Evolutionary conservation across 257 asterid species (phyloP).

Genomic region (Anisodus acutangulus): DNA sequence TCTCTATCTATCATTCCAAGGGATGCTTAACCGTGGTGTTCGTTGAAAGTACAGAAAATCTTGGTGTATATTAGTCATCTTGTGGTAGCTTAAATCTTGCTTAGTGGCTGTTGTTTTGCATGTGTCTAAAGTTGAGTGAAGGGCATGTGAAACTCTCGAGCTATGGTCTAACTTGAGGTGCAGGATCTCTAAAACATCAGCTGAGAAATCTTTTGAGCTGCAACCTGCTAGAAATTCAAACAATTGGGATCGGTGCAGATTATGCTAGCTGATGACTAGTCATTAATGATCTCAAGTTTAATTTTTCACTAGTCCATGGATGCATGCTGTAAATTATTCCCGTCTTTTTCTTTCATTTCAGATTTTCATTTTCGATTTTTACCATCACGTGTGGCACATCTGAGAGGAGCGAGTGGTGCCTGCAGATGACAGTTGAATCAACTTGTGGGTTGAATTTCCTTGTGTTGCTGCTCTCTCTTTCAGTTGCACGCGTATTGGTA

Average conservation of each 20-base stretch:
- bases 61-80: slow-evolving; percentile 26
- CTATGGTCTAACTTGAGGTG: neutral
- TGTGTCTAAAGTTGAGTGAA: neutral
- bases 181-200: neutral
- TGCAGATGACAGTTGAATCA: slow-evolving; percentile 16
- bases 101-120: slow-evolving; percentile 20
- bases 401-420: slow-evolving; percentile 27
- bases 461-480: slow-evolving; percentile 18
- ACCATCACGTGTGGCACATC: neutral
- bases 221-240: neutral
- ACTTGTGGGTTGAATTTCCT: slow-evolving; percentile 17
- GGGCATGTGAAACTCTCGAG: neutral
- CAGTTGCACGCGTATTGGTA: neutral
- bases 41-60: slow-evolving; percentile 40
- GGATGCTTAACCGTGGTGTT: slow-evolving; percentile 77
- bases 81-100: slow-evolving; percentile 17
- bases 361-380: slow-evolving; percentile 2
- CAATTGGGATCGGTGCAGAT: slow-evolving; percentile 9
- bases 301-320: neutral
- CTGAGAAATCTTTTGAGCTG: slow-evolving; percentile 5
- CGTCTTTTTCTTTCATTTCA: neutral
- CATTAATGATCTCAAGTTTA: neutral
- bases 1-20: slow-evolving; percentile 88
- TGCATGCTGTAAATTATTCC: slow-evolving; percentile 3
- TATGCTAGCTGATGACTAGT: neutral